phyloP scores from a whole-genome alignment of 2,329 filamentous ascomycete genomes.

The Raffaelea ambrosiae region DNA sequence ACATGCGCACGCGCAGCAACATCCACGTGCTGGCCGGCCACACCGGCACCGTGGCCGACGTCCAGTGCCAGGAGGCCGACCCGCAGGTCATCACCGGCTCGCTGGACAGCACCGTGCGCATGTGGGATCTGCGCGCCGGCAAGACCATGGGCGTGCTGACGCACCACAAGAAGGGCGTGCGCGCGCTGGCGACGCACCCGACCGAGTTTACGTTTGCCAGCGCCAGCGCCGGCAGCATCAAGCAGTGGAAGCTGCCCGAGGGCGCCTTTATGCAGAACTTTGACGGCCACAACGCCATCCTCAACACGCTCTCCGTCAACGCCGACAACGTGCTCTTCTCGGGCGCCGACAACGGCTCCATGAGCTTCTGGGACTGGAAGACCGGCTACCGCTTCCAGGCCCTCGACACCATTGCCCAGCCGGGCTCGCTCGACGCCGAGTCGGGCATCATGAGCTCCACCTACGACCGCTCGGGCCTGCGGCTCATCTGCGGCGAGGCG shows the following conservation, averaged over 20 bases:
- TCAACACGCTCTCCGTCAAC: slow-evolving; percentile 90
- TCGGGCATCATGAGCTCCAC: slow-evolving; percentile 90
- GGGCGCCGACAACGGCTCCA: slow-evolving; percentile 89
- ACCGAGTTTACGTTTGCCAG: slow-evolving; percentile 94
- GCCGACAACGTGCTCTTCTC: slow-evolving; percentile 93
- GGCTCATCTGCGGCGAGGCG: slow-evolving; percentile 87
- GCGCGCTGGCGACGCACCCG: slow-evolving; percentile 75
- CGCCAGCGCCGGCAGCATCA: slow-evolving; percentile 86
- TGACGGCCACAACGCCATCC: slow-evolving; percentile 90
- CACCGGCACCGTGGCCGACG: slow-evolving; percentile 78
- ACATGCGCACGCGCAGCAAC: slow-evolving; percentile 94
- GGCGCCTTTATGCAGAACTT: slow-evolving; percentile 99
- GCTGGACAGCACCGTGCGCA: slow-evolving; percentile 78
- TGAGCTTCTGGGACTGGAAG: slow-evolving; percentile 99
- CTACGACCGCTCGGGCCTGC: slow-evolving; percentile 80
- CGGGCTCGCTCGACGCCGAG: slow-evolving; percentile 88
- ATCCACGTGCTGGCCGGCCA: slow-evolving; percentile 90
- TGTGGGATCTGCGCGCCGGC: slow-evolving; percentile 94
- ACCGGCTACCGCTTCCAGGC: slow-evolving; percentile 86
- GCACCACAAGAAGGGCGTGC: slow-evolving; percentile 96
- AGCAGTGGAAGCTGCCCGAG: slow-evolving; percentile 98
- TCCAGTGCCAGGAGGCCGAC: slow-evolving; percentile 92
- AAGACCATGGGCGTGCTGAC: slow-evolving; percentile 95
- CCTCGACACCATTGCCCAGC: slow-evolving; percentile 85
- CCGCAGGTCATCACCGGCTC: slow-evolving; percentile 93